Evolutionary conservation across 2,329 filamentous ascomycete genomes (phyloP).

Genomic region (Diplocarpon rosae): DNA sequence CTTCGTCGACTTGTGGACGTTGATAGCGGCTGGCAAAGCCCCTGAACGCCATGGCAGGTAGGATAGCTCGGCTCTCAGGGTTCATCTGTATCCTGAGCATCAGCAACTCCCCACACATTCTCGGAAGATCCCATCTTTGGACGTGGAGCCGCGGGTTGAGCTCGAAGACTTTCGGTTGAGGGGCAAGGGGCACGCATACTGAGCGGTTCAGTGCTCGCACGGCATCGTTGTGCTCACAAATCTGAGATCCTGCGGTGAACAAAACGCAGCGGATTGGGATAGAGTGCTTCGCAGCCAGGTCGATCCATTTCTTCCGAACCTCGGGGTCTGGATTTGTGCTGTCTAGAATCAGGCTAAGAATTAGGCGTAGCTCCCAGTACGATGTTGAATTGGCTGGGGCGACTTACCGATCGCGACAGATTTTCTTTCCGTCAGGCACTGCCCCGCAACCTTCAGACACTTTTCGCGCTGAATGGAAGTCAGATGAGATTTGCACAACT

Average conservation of each 20-base stretch:
- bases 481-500: constrained; percentile 12
- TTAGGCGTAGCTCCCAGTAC: neutral
- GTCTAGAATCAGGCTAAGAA: constrained; percentile 41
- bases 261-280: constrained; percentile 77
- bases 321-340: constrained; percentile 88
- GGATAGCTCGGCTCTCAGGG: constrained; percentile 61
- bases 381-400: neutral
- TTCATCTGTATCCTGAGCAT: constrained; percentile 48
- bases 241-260: constrained; percentile 58
- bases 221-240: constrained; percentile 74
- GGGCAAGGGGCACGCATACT: constrained; percentile 16
- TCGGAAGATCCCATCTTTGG: constrained; percentile 3
- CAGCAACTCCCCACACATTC: constrained; percentile 5
- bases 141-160: neutral
- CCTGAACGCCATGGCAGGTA: constrained; percentile 73
- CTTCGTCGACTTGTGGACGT: constrained; percentile 61
- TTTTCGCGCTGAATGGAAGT: constrained; percentile 37
- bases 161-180: constrained; percentile 1
- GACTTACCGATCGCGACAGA: constrained; percentile 69
- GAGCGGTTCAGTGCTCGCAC: constrained; percentile 57
- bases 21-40: constrained; percentile 64
- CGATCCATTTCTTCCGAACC: constrained; percentile 67
- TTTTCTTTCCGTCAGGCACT: constrained; percentile 49
- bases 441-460: constrained; percentile 61
- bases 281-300: constrained; percentile 56